These are phyloP conservation scores for Calonectria hongkongensis DNA, from an alignment of 2,329 filamentous ascomycete genomes.

Conservation along the genomic window DNA sequence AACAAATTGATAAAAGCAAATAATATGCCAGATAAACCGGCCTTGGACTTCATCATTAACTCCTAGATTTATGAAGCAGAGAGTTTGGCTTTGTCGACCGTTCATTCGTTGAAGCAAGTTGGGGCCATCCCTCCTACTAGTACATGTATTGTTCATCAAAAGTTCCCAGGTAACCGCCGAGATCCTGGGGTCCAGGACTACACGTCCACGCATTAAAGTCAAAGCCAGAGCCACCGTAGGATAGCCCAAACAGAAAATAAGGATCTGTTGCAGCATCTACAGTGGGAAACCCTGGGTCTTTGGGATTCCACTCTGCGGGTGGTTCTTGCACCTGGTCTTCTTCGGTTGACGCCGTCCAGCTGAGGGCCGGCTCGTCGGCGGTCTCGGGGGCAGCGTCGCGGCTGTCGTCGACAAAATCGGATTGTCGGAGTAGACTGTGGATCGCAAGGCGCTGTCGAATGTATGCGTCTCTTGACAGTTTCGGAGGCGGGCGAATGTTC, in stretches of 20 bases:
- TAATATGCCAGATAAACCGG: background rate
- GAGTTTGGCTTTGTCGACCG: too few species aligned
- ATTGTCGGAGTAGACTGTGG: constrained; percentile 63
- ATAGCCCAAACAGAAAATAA: constrained; percentile 49
- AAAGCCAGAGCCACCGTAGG: constrained; percentile 45
- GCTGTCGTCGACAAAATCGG: constrained; percentile 63
- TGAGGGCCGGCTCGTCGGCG: constrained; percentile 43
- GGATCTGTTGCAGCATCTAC: constrained; percentile 45
- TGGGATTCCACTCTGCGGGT: constrained; percentile 37
- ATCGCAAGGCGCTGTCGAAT: constrained; percentile 60
- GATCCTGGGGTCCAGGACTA: constrained; percentile 43
- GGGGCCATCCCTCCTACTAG: constrained; percentile 25
- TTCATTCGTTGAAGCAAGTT: background rate
- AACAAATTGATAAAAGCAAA: background rate
- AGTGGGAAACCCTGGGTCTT: constrained; percentile 38
- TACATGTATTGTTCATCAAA: constrained; percentile 56
- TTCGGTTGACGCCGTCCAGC: constrained; percentile 51
- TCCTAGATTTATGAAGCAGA: too few species aligned
- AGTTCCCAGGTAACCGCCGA: constrained; percentile 42
- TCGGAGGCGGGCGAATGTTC: constrained; percentile 36
- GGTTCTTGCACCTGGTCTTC: constrained; percentile 45
- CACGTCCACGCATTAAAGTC: constrained; percentile 50
- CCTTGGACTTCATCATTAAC: background rate
- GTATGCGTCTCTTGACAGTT: constrained; percentile 49
- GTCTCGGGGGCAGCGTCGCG: constrained; percentile 55